Evolutionary conservation across 176 grass and related monocot genomes (phyloP).

Genomic region (Hyparrhenia diplandra): DNA sequence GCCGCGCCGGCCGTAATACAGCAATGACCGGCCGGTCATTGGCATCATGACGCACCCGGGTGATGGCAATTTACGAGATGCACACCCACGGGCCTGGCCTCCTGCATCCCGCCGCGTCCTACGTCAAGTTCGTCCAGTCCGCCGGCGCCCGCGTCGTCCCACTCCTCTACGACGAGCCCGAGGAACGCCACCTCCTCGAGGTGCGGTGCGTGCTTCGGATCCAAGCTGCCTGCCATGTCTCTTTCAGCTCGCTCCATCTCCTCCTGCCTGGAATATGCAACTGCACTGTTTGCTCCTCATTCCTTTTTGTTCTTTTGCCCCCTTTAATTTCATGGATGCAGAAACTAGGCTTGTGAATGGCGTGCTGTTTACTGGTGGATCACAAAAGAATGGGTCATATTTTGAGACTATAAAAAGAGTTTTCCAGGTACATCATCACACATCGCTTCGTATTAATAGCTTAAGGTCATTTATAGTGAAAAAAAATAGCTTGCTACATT

Average conservation of each 20-base stretch:
- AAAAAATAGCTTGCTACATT: neutral
- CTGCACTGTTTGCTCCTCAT: neutral
- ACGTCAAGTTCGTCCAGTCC: constrained; percentile 88
- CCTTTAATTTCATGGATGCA: constrained; percentile 17
- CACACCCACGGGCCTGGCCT: constrained; percentile 42
- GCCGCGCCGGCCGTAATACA: neutral
- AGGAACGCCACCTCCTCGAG: constrained; percentile 64
- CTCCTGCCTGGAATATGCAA: too few relatives aligned
- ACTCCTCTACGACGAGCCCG: constrained; percentile 85
- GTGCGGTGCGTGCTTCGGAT: constrained; percentile 6
- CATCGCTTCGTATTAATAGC: neutral
- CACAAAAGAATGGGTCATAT: constrained; percentile 58
- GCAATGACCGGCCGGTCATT: constrained; percentile 75
- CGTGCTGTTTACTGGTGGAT: constrained; percentile 84
- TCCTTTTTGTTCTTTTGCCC: too few relatives aligned
- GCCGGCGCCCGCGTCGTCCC: constrained; percentile 81
- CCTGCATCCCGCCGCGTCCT: constrained; percentile 59
- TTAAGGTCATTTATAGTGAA: too few relatives aligned
- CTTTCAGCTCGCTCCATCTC: too few relatives aligned
- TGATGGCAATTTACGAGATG: constrained; percentile 53
- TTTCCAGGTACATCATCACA: constrained; percentile 58
- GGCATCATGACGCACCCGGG: constrained; percentile 88
- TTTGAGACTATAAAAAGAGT: constrained; percentile 72
- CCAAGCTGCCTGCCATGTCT: too few relatives aligned
- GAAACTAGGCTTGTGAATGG: constrained; percentile 92